Conservation (phyloP, 768 basidiomycete genomes). For the Panaeolus cyanescens region DNA sequence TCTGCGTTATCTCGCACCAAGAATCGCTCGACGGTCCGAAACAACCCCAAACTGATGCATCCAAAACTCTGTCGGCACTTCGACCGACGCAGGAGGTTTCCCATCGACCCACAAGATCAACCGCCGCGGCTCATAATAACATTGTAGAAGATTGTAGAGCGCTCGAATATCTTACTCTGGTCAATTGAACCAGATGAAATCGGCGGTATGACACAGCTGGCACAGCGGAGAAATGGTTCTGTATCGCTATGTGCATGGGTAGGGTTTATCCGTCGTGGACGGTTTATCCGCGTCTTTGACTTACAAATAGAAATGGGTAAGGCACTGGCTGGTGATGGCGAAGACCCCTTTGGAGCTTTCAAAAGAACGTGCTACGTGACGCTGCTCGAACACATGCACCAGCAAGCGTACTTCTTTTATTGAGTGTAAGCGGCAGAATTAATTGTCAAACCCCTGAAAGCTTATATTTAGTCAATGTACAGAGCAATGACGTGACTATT, state of each 20-base stretch:
- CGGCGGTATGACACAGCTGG: conserved; percentile 55
- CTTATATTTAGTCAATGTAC: too few relatives aligned
- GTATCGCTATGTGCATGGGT: conserved; percentile 69
- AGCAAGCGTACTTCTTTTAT: too few relatives aligned
- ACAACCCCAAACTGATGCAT: conserved; percentile 1
- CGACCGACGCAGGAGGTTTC: conserved; percentile 59
- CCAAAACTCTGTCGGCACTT: conserved; percentile 45
- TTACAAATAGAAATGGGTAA: conserved; percentile 42
- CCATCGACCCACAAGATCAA: conserved; percentile 54
- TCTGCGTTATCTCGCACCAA: conserved; percentile 4
- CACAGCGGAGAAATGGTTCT: conserved; percentile 56
- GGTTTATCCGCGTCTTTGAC: conserved; percentile 51
- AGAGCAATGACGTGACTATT: too few relatives aligned
- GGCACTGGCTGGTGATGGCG: too few relatives aligned
- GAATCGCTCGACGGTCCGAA: neutral
- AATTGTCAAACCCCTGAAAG: too few relatives aligned
- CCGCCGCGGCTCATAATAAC: conserved; percentile 54
- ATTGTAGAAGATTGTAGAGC: too few relatives aligned
- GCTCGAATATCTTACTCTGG: conserved; percentile 50
- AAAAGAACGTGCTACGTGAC: too few relatives aligned
- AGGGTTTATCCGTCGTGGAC: conserved; percentile 66
- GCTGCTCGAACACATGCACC: too few relatives aligned
- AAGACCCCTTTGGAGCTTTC: too few relatives aligned
- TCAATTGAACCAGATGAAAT: conserved; percentile 32
- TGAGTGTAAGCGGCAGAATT: too few relatives aligned